Conservation (phyloP, 169 alveolate genomes). For the Amoebophrya sp. region DNA sequence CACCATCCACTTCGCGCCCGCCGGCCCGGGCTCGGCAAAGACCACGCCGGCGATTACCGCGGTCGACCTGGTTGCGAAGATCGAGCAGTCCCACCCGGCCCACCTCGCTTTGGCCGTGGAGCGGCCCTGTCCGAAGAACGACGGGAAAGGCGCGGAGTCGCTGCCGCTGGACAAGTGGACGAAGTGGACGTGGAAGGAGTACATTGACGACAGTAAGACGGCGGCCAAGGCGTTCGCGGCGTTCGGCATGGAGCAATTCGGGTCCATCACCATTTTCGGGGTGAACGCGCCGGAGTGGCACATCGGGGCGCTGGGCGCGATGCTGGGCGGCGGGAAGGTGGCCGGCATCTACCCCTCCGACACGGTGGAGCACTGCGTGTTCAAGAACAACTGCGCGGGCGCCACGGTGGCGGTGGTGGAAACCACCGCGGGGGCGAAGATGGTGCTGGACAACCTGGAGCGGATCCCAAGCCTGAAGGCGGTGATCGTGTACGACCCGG, state of each 20-base stretch:
- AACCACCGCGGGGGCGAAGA: neutral
- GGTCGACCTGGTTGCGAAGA: neutral
- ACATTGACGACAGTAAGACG: neutral
- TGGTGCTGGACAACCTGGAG: neutral
- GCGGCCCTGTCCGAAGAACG: neutral
- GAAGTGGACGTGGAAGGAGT: neutral
- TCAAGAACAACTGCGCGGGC: neutral
- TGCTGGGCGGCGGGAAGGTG: neutral
- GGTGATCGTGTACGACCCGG: neutral
- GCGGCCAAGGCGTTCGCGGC: neutral
- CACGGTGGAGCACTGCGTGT: neutral
- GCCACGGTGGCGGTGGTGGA: neutral
- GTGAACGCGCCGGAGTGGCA: neutral
- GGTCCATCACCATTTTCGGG: neutral
- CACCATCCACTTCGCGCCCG: neutral
- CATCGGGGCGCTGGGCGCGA: neutral
- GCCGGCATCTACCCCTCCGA: neutral
- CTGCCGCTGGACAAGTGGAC: neutral
- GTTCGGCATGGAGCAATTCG: neutral
- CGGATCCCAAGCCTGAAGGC: neutral
- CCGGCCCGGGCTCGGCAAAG: neutral
- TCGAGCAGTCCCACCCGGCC: neutral
- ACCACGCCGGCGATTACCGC: neutral
- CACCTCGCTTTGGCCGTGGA: neutral
- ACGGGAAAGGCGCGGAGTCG: neutral